A percentile compares a stretch with the other conserved stretches of the same genome.
Evolutionary conservation across 345 rosid genomes (phyloP).

Genomic region (Corchorus capsularis): DNA sequence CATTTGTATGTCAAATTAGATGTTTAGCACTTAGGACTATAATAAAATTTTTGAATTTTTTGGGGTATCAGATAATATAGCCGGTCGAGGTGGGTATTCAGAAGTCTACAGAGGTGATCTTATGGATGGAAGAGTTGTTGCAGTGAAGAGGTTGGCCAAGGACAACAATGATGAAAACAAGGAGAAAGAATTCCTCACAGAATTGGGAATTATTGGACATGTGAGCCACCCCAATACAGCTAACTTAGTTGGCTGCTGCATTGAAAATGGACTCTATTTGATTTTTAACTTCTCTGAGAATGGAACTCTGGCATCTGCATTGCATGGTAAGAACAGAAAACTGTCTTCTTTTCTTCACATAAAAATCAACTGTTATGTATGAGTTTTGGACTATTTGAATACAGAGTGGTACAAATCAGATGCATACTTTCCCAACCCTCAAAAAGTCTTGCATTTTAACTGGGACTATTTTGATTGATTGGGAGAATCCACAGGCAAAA

Average conservation of each 20-base stretch:
- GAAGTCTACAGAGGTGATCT: constrained; percentile 91
- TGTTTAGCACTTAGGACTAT: background rate
- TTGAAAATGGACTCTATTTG: constrained; percentile 84
- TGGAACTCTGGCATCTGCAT: constrained; percentile 71
- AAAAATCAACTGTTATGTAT: constrained; percentile 21
- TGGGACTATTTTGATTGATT: background rate
- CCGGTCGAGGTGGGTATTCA: constrained; percentile 86
- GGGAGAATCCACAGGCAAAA: constrained; percentile 36
- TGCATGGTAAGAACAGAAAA: constrained; percentile 56
- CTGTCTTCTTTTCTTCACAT: background rate
- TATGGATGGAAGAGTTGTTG: constrained; percentile 65
- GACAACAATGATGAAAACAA: constrained; percentile 74
- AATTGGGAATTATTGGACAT: constrained; percentile 81
- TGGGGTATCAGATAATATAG: constrained; percentile 56
- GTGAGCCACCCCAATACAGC: constrained; percentile 88
- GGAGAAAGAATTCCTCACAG: constrained; percentile 85
- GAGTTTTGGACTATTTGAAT: background rate
- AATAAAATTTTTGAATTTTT: background rate
- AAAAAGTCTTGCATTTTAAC: background rate
- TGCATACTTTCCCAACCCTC: background rate
- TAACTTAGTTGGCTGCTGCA: constrained; percentile 76
- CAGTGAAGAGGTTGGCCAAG: constrained; percentile 81
- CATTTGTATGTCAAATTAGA: background rate
- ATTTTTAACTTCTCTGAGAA: constrained; percentile 79
- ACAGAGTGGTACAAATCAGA: background rate